These are phyloP conservation scores for Phoma sp. DNA, from an alignment of 2,329 filamentous ascomycete species.

Conservation along the genomic window DNA sequence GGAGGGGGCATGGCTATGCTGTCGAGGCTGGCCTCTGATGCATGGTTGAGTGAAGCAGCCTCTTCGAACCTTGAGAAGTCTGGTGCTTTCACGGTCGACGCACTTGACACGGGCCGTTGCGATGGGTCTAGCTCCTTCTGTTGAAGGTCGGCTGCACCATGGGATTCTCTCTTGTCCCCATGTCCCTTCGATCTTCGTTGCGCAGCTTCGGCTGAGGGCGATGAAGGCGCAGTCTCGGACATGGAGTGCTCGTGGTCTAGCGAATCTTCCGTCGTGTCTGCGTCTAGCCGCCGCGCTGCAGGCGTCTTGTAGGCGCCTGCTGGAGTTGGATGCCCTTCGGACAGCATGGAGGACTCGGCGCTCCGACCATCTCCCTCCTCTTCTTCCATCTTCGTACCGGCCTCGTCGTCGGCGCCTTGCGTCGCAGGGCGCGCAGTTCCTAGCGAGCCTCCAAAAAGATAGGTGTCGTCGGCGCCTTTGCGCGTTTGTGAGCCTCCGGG, in stretches of 20 bases:
- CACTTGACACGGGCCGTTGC: slow-evolving; percentile 45
- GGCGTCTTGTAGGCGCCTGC: slow-evolving; percentile 52
- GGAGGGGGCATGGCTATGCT: slow-evolving; percentile 26
- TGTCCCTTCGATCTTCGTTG: slow-evolving; percentile 26
- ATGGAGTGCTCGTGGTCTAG: slow-evolving; percentile 35
- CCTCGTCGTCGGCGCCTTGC: background rate
- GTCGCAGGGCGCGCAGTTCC: slow-evolving; percentile 32
- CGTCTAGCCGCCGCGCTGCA: slow-evolving; percentile 36
- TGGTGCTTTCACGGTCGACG: slow-evolving; percentile 48
- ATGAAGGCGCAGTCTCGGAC: slow-evolving; percentile 49
- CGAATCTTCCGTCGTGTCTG: slow-evolving; percentile 31
- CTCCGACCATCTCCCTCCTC: slow-evolving; percentile 21
- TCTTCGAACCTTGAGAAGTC: slow-evolving; percentile 41
- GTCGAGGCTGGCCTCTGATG: slow-evolving; percentile 41
- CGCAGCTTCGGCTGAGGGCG: slow-evolving; percentile 52
- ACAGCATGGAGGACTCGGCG: slow-evolving; percentile 36
- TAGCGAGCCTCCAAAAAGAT: slow-evolving; percentile 50
- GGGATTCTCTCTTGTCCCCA: background rate
- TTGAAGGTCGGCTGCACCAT: slow-evolving; percentile 10
- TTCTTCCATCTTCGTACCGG: background rate
- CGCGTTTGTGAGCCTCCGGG: slow-evolving; percentile 30
- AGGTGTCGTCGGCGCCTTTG: slow-evolving; percentile 54
- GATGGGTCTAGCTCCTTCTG: slow-evolving; percentile 29
- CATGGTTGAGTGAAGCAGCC: slow-evolving; percentile 35
- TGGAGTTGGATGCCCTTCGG: slow-evolving; percentile 47